Evolutionary conservation across 495 filamentous ascomycete species (phyloP), one percentile per base, ranked within the genome.

Genomic region (Hyphodiscus hymeniophilus): DNA sequence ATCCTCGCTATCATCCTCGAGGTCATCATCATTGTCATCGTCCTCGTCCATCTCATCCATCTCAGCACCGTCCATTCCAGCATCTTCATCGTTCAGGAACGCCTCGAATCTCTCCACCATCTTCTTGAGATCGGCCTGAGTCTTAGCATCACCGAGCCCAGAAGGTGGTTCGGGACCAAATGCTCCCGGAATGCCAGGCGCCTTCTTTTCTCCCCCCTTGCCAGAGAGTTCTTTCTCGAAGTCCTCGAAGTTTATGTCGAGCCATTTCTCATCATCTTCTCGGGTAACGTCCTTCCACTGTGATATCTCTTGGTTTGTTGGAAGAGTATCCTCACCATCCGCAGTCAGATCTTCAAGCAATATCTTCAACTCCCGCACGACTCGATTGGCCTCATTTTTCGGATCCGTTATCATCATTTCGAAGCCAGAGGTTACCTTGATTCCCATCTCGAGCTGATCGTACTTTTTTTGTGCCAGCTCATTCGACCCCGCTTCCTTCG

Each of bases 81-180:
- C 89, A 8, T 69, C 69, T 17, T 94, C 88, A 58, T 96, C 87
- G 50, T 95, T 89, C 45, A 97, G 60, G 52, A 98, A 96, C n/a
- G 84, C 74, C 60, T 95, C 87, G 56, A 96, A 97, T 11, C 87
- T 75, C 43, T 85, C 81, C 16, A 97, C 91, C 57, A 96, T 94
- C 56, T 87, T 87, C 47, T 81, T 79, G 26, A 98, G 63, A 58
- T 94, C 87, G 40, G 87, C 85, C 54, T 95, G 86, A 1, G 87
- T 79, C 7, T 71, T 72, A 7, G 77, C 67, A 60, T 96, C 85
- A n/a, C 87, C 88, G 66, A 95, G 94, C 1, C 68, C 69, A 8
- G 52, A 43, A 21, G 54, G 52, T 17, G 28, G 17, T 21, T 53
- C 42, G 20, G 56, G 47, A 15, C 42, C 47, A 54, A 50, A 54